Base-by-base conservation (phyloP, 495 filamentous ascomycete genomes). In the Chaetomium cochliodes region DNA sequence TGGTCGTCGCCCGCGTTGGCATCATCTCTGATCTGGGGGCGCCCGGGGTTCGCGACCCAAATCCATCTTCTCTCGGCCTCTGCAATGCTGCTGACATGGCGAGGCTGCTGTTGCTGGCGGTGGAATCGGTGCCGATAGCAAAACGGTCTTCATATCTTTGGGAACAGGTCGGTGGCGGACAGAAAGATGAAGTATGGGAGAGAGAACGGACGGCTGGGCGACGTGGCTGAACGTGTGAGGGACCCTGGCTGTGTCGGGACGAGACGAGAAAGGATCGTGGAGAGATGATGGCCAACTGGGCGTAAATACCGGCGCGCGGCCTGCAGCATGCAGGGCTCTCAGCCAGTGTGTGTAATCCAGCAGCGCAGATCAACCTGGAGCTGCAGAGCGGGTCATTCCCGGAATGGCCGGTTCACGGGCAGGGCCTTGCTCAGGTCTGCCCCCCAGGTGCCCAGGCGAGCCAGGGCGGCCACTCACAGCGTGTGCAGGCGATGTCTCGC, bases 221-320 rank as follows among this genome's bases (percentile, higher is more conserved):
- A 28, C 51, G 58, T 15, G 33, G 56, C 37, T 50, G 50, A 23
- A 25, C n/a, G 15, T 26, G 58, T 46, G 58, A 54, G 63, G 50
- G 41, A 37, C 39, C 41, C 60, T 42, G 62, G 58, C 23, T 58
- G 64, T 67, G 69, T 50, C 69, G 64, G 56, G 26, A 55, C 6
- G 28, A 55, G 16, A 69, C 63, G 62, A 77, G 69, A 68, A 76
- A 76, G 61, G 75, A 78, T 56, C 73, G 72, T 62, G 76, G 72
- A 26, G 74, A 73, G 69, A 78, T 77, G 73, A 77, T 77, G 72
- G 53, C 65, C 51, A 57, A 28, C 60, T 52, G 61, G 55, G 64
- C 54, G 65, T 61, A 64, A 58, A 22, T 50, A 59, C 28, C 23
- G 16, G 42, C 26, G 50, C 37, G 61, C 47, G n/a, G 51, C 33